Percentiles rank a stretch among this genome's conserved stretches.
Evolutionary conservation across 2,329 filamentous ascomycete genomes (phyloP).

Genomic region (Ceratocystis papillata): DNA sequence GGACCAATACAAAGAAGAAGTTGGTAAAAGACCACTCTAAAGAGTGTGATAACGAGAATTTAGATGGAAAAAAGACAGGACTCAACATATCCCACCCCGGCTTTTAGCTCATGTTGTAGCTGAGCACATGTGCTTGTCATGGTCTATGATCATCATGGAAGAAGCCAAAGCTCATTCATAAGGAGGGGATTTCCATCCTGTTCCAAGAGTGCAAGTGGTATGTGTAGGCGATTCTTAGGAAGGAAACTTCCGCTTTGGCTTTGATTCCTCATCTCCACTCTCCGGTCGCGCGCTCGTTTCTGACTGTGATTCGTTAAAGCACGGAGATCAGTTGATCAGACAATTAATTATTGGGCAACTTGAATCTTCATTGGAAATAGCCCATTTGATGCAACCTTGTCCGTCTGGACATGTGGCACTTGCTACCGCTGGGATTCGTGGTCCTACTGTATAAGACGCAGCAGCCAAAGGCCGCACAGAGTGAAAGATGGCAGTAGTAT

Average conservation of each 20-base stretch:
- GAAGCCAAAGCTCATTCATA: not conserved
- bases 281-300: not conserved
- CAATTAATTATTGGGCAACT: slow-evolving; percentile 3
- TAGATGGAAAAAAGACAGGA: not conserved
- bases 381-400: slow-evolving; percentile 6
- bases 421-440: not conserved
- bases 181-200: not conserved
- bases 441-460: not conserved
- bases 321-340: slow-evolving; percentile 3
- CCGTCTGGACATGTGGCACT: not conserved
- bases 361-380: not conserved
- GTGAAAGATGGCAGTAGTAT: not conserved
- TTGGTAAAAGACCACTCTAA: not conserved
- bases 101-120: not conserved
- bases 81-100: not conserved
- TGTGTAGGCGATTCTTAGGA: not conserved
- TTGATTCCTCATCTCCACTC: not conserved
- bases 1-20: not conserved
- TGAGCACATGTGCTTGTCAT: not conserved
- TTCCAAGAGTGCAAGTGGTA: not conserved
- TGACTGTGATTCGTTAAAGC: not conserved
- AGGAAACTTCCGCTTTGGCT: not conserved
- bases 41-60: not conserved
- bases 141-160: not conserved
- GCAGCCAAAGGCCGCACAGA: not conserved